A percentile compares a stretch with the other conserved stretches of the same genome.
phyloP scores from a whole-genome alignment of 106 monocot genomes.

The Iris macrosiphon region DNA sequence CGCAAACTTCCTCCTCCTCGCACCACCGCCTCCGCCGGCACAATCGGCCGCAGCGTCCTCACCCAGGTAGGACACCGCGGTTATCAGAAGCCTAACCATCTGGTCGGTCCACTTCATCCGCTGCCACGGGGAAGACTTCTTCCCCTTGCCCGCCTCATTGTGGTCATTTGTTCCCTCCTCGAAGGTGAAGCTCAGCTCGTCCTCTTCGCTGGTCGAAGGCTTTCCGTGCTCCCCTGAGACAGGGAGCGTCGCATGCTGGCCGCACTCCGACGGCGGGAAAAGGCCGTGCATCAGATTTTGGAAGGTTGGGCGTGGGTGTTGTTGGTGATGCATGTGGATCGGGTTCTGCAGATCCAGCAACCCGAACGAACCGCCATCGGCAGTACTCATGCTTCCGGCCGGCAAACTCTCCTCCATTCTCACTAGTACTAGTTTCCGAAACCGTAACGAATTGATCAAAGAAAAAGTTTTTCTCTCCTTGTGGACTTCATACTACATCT shows the following conservation, averaged over 20 bases:
- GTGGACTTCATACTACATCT: no score
- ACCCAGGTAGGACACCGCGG: conserved; percentile 61
- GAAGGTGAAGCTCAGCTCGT: conserved; percentile 27
- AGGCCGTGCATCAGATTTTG: no score
- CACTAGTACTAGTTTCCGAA: no score
- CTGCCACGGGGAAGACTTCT: conserved; percentile 65
- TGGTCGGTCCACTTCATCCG: conserved; percentile 74
- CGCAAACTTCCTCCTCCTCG: conserved; percentile 41
- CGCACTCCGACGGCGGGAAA: no score
- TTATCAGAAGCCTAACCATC: conserved; percentile 82
- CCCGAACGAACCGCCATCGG: conserved; percentile 26
- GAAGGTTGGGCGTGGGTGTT: no score
- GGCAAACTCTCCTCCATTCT: conserved; percentile 34
- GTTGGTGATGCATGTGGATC: conserved; percentile 31
- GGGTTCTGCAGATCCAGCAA: conserved; percentile 34
- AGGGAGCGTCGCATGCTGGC: no score
- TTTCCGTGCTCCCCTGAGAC: conserved; percentile 10
- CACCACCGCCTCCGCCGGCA: conserved; percentile 10
- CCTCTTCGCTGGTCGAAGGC: conserved; percentile 23
- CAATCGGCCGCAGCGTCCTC: conserved; percentile 50
- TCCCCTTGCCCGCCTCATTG: conserved; percentile 25
- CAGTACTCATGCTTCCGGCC: conserved; percentile 25
- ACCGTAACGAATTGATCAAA: no score
- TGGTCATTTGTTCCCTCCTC: conserved; percentile 38
- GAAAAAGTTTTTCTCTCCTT: no score